phyloP scores from a whole-genome alignment of 2,329 filamentous ascomycete species.

The Claviceps sp. region DNA sequence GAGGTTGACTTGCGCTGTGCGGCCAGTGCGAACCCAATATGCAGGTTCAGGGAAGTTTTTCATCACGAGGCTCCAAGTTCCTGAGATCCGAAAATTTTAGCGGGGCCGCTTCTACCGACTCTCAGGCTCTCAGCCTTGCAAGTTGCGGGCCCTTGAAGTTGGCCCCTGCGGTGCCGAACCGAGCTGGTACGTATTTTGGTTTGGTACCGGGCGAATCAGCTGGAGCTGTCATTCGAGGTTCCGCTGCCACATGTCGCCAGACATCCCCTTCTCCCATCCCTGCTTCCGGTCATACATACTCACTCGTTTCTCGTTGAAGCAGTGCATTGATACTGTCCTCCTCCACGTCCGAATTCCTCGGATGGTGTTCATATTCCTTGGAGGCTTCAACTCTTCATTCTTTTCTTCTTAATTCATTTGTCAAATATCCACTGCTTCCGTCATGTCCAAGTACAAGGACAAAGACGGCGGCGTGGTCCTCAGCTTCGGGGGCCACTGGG shows the following conservation, averaged over 20 bases:
- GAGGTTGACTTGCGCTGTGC: neutral
- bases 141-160: too few relatives aligned
- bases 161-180: too few relatives aligned
- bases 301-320: neutral
- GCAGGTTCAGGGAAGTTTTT: conserved; percentile 35
- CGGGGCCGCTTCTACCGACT: conserved; percentile 5
- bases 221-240: neutral
- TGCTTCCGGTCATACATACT: neutral
- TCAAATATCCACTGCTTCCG: conserved; percentile 6
- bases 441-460: conserved; percentile 45
- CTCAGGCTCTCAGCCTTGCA: conserved; percentile 4
- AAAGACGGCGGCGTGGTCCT: conserved; percentile 47
- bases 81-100: conserved; percentile 11
- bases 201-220: neutral
- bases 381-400: neutral
- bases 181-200: neutral
- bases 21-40: neutral
- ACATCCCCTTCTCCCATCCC: conserved; percentile 1
- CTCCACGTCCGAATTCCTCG: conserved; percentile 16
- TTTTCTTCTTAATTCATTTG: conserved; percentile 8
- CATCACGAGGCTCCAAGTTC: conserved; percentile 7
- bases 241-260: neutral
- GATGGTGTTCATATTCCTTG: conserved; percentile 15
- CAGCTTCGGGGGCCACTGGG: conserved; percentile 72
- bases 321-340: conserved; percentile 1